phyloP scores from a whole-genome alignment of 2,329 filamentous ascomycete genomes.

The Talaromyces funiculosus region DNA sequence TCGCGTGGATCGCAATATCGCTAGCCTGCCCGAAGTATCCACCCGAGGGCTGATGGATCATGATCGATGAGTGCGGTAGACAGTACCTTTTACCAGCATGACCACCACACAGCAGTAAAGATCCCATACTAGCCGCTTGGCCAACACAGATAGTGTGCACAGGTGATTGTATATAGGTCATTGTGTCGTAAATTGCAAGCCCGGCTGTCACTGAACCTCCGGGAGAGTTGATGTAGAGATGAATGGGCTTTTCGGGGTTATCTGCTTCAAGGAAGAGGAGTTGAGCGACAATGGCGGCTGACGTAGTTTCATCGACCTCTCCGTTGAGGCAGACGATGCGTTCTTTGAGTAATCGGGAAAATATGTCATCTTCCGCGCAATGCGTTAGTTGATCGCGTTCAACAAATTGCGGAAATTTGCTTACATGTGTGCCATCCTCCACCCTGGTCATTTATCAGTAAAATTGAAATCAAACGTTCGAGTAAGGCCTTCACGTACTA shows the following conservation, averaged over 20 bases:
- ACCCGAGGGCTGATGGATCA: slow-evolving; percentile 94
- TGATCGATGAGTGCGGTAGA: slow-evolving; percentile 87
- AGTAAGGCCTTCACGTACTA: slow-evolving; percentile 36
- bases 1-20: slow-evolving; percentile 95
- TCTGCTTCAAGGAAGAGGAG: slow-evolving; percentile 97
- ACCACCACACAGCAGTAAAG: slow-evolving; percentile 79
- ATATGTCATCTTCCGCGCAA: slow-evolving; percentile 62
- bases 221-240: slow-evolving; percentile 95
- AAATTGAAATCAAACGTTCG: neutral
- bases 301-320: slow-evolving; percentile 80
- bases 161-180: slow-evolving; percentile 90
- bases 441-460: slow-evolving; percentile 44
- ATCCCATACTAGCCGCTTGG: slow-evolving; percentile 92
- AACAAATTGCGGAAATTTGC: slow-evolving; percentile 27
- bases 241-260: slow-evolving; percentile 88
- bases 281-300: slow-evolving; percentile 91
- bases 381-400: slow-evolving; percentile 13
- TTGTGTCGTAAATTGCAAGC: slow-evolving; percentile 94
- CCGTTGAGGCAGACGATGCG: slow-evolving; percentile 93
- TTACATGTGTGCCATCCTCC: slow-evolving; percentile 73
- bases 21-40: slow-evolving; percentile 61
- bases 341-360: slow-evolving; percentile 77
- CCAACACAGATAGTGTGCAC: slow-evolving; percentile 94
- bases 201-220: slow-evolving; percentile 84
- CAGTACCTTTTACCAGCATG: slow-evolving; percentile 78